phyloP scores from a whole-genome alignment of 2,329 filamentous ascomycete species.

The Fusarium sp. region DNA sequence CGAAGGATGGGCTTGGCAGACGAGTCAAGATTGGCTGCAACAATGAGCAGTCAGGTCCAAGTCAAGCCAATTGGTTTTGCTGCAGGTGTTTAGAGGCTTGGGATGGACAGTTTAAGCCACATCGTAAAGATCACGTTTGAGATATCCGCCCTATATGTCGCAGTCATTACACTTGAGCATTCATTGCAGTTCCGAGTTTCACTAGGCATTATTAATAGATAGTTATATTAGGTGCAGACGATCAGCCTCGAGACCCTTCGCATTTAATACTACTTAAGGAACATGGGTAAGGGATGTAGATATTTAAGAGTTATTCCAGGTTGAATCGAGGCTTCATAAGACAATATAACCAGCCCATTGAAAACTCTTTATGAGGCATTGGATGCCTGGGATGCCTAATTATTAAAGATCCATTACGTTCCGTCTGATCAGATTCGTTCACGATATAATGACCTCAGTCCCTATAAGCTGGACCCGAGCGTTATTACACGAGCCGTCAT shows the following conservation, averaged over 20 bases:
- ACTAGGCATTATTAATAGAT: background rate
- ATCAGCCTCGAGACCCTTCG: conserved; percentile 2
- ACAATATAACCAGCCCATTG: background rate
- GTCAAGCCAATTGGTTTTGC: conserved; percentile 25
- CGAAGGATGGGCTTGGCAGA: conserved; percentile 17
- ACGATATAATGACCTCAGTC: conserved; percentile 21
- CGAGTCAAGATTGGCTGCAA: conserved; percentile 23
- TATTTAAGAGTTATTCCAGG: background rate
- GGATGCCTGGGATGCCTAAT: background rate
- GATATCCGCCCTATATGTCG: background rate
- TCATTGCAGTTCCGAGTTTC: background rate
- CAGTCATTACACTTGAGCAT: background rate
- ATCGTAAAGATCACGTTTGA: conserved; percentile 2
- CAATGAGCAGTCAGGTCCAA: conserved; percentile 21
- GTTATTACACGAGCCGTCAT: conserved; percentile 23
- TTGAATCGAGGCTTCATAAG: background rate
- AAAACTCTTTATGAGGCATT: background rate
- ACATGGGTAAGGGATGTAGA: background rate
- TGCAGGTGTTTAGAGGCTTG: conserved; percentile 14
- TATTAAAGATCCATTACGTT: background rate
- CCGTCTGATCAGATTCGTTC: background rate
- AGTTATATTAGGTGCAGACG: background rate
- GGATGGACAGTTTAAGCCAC: conserved; percentile 19
- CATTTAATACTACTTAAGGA: background rate
- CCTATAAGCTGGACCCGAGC: conserved; percentile 10